phyloP scores from a whole-genome alignment of 108 stramenopile genomes.

The Skeletonema tropicum region DNA sequence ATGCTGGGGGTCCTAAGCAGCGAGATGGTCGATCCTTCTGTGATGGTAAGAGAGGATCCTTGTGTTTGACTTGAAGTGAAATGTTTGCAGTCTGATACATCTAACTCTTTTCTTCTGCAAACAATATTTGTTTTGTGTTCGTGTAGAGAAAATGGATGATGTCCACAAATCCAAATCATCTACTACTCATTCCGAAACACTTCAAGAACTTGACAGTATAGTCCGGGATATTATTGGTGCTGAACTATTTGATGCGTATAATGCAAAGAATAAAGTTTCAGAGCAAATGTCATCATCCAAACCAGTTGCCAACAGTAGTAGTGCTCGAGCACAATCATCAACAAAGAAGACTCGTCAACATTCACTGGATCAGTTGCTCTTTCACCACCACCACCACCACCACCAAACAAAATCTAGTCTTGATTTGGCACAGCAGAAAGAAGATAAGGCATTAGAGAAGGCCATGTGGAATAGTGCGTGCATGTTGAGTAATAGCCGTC shows the following conservation, averaged over 20 bases:
- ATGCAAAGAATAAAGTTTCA: not conserved
- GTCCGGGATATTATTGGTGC: slow-evolving; percentile 33
- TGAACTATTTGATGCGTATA: slow-evolving; percentile 20
- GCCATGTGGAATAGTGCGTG: slow-evolving; percentile 68
- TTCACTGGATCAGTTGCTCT: slow-evolving; percentile 1
- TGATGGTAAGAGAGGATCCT: slow-evolving; percentile 24
- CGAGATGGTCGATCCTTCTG: slow-evolving; percentile 8
- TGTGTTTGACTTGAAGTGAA: not conserved
- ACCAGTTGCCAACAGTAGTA: slow-evolving; percentile 1
- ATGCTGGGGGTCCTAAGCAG: not conserved
- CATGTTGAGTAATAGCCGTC: slow-evolving; percentile 62
- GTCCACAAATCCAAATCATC: slow-evolving; percentile 4
- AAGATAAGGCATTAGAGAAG: slow-evolving; percentile 47
- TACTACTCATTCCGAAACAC: not conserved
- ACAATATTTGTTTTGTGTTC: not conserved
- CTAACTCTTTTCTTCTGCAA: not conserved
- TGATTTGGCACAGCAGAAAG: slow-evolving; percentile 11
- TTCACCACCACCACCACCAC: slow-evolving; percentile 6
- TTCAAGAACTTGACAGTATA: slow-evolving; percentile 26
- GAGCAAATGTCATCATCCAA: not conserved
- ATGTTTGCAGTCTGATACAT: not conserved
- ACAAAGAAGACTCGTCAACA: slow-evolving; percentile 26
- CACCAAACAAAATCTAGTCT: not conserved
- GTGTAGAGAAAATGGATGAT: slow-evolving; percentile 41
- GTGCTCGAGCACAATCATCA: slow-evolving; percentile 21